Evolutionary conservation across 106 monocot species (phyloP).

Genomic region (Allium cepa): DNA sequence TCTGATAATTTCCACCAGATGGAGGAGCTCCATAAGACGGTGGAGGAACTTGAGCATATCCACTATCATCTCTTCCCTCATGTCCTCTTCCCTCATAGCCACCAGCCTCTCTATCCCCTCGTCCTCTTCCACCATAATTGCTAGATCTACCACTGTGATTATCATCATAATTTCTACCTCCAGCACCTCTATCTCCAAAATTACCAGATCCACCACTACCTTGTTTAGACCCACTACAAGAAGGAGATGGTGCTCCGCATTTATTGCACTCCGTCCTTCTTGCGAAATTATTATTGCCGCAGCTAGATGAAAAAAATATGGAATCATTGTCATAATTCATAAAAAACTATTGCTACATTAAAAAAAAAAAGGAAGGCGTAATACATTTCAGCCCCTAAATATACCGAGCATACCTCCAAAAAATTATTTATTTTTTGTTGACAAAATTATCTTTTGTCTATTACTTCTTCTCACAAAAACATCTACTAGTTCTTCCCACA

Average conservation of each 20-base stretch:
- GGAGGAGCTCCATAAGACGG: conserved; percentile 39
- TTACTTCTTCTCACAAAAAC: too few species aligned
- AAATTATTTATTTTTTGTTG: too few species aligned
- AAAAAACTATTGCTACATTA: too few species aligned
- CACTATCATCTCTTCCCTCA: conserved; percentile 27
- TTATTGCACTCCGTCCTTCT: conserved; percentile 91
- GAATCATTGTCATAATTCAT: too few species aligned
- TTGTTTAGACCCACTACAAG: conserved; percentile 29
- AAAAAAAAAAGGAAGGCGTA: too few species aligned
- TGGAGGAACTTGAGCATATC: conserved; percentile 63
- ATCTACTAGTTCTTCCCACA: too few species aligned
- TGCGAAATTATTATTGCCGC: conserved; percentile 93
- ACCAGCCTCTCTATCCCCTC: conserved; percentile 27
- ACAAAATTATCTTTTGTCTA: too few species aligned
- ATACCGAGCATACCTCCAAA: too few species aligned
- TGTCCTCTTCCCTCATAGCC: conserved; percentile 49
- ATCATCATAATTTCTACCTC: conserved; percentile 24
- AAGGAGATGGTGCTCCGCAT: conserved; percentile 64
- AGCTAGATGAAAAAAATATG: conserved; percentile 44
- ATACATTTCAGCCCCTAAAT: too few species aligned
- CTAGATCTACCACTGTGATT: conserved; percentile 26
- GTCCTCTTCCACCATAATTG: conserved; percentile 29
- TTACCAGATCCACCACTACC: conserved; percentile 25
- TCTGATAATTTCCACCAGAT: conserved; percentile 34
- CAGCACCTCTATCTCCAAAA: conserved; percentile 25